These are phyloP conservation scores for Neofusicoccum laricinum DNA, from an alignment of 2,329 filamentous ascomycete genomes.

Conservation along the genomic window DNA sequence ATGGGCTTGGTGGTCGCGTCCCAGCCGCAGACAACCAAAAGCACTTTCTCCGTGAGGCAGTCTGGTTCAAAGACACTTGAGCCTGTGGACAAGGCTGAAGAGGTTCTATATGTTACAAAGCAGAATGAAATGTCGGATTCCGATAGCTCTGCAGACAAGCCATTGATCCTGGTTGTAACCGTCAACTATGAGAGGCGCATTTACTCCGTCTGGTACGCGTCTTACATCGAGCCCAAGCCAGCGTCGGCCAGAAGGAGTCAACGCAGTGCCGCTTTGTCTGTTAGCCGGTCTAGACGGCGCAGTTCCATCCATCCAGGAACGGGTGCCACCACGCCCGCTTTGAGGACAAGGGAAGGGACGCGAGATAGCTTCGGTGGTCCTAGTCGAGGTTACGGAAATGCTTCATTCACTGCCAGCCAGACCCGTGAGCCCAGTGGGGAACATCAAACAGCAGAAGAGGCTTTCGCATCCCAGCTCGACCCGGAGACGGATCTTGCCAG, in stretches of 20 bases:
- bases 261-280: conserved; percentile 22
- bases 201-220: conserved; percentile 82
- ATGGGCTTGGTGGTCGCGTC: conserved; percentile 71
- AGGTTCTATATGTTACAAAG: conserved; percentile 78
- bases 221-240: conserved; percentile 68
- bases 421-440: conserved; percentile 32
- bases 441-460: conserved; percentile 42
- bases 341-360: conserved; percentile 58
- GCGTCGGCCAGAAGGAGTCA: conserved; percentile 40
- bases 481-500: conserved; percentile 49
- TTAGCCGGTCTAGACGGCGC: conserved; percentile 56
- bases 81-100: conserved; percentile 73
- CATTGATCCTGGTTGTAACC: conserved; percentile 74
- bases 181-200: conserved; percentile 71
- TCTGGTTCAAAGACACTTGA: conserved; percentile 40
- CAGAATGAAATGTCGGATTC: conserved; percentile 55
- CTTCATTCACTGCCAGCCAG: conserved; percentile 33
- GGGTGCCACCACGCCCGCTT: conserved; percentile 71
- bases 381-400: conserved; percentile 42
- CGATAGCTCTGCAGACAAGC: conserved; percentile 37
- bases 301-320: conserved; percentile 60
- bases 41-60: conserved; percentile 28
- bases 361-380: conserved; percentile 73
- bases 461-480: conserved; percentile 49
- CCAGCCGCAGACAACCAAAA: conserved; percentile 18